These are phyloP conservation scores for Colletotrichum gloeosporioides DNA, from an alignment of 2,329 filamentous ascomycete genomes.

Conservation along the genomic window DNA sequence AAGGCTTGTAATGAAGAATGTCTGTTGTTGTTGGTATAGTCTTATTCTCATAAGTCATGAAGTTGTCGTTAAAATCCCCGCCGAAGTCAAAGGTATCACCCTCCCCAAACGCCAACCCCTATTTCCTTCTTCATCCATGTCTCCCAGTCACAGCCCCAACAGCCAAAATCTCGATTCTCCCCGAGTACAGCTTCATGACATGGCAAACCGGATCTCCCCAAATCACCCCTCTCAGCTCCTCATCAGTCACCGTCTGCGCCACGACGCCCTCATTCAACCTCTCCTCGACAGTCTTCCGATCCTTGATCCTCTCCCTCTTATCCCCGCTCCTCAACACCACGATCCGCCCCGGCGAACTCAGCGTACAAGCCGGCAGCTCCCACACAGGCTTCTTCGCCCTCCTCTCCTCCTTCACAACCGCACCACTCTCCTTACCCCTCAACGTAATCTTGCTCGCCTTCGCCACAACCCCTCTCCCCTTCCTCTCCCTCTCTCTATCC, in stretches of 20 bases:
- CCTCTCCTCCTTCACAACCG: constrained; percentile 31
- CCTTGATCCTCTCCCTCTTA: constrained; percentile 38
- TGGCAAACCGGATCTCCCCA: constrained; percentile 86
- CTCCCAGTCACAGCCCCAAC: constrained; percentile 67
- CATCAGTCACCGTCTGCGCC: constrained; percentile 72
- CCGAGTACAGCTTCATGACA: constrained; percentile 79
- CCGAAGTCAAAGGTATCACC: background rate
- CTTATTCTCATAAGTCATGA: background rate
- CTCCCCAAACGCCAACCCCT: background rate
- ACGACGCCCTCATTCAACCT: constrained; percentile 65
- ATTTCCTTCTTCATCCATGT: constrained; percentile 12
- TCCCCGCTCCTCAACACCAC: constrained; percentile 67
- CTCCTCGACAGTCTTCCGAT: constrained; percentile 54
- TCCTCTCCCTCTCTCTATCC: constrained; percentile 17
- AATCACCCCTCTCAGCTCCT: constrained; percentile 70
- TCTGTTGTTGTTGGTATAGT: too few relatives aligned
- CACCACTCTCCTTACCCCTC: background rate
- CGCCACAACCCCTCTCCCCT: background rate
- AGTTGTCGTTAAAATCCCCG: background rate
- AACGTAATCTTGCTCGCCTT: background rate
- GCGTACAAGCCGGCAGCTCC: constrained; percentile 68
- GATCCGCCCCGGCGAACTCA: constrained; percentile 74
- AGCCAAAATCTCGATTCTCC: constrained; percentile 73
- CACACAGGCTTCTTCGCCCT: constrained; percentile 47
- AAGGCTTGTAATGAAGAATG: too few relatives aligned